Evolutionary conservation across 257 asterid genomes (phyloP), one percentile per base, ranked within the genome.

Genomic region (Penstemon davidsonii): DNA sequence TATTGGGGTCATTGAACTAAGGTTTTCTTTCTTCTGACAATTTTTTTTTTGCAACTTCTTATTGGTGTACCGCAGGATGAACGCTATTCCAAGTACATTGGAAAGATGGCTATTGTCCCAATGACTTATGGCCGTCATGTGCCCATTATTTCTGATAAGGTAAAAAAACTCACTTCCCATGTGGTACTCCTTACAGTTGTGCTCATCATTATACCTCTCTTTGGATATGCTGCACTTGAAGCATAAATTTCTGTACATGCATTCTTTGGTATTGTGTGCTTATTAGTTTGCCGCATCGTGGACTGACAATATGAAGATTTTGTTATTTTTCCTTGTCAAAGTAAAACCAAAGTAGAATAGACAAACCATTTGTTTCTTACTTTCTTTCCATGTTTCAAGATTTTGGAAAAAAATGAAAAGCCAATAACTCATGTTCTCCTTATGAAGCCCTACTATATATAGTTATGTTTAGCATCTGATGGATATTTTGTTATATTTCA

Each of bases 101-200:
- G 99, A 56, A 83, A 76, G 89, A 78, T 58, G 87, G 97, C 96
- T 71, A 94, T 94, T 78, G 96, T 91, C 65, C 99, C 99, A 11
- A 73, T 87, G 96, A 91, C 96, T 69, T 88, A 74, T 87, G 99
- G 99, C 62, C 92, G 97, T 71, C 96, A 86, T 78, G 96, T 94
- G 61, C 99, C 99, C n/a, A 94, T 94, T 52, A 86, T 94, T 51
- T 78, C 96, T 54, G 99, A 94, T 77, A 91, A 86, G 97, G 99
- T 94, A 78, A 75, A 79, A 79, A 64, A 3, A 19, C 37, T 38
- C 45, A 56, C 63, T 54, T 72, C 59, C 60, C 64, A 11, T 69
- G 70, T 62, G 5, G 36, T 40, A 53, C 62, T 66, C 11, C 42
- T 47, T 67, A 45, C 18, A 15, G 18, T 15, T 15, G 18, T 42